Conservation (phyloP, 2,329 filamentous ascomycete genomes). For the Bertia moriformis region DNA sequence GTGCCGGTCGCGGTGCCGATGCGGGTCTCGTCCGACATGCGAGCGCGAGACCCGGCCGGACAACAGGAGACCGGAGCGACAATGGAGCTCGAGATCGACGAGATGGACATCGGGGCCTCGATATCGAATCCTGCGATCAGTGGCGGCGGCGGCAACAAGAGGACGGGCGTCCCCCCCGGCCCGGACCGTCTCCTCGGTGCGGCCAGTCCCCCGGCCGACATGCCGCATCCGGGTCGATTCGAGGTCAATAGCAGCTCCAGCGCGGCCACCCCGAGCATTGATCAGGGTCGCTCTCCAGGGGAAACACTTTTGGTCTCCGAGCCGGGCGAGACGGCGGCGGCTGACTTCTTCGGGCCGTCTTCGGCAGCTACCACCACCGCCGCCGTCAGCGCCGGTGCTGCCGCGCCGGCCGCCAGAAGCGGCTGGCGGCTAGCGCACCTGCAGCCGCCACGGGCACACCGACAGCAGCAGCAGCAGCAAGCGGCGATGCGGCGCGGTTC, state of each 20-base stretch:
- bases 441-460: conserved; percentile 9
- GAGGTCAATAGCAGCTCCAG: conserved; percentile 46
- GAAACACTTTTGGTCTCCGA: too few species aligned
- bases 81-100: too few species aligned
- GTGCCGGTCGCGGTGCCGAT: conserved; percentile 88
- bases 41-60: conserved; percentile 40
- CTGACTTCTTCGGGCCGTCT: not conserved
- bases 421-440: conserved; percentile 22
- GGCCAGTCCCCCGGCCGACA: conserved; percentile 42
- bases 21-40: conserved; percentile 63
- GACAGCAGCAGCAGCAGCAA: conserved; percentile 29
- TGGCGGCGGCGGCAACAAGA: conserved; percentile 20
- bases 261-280: conserved; percentile 25
- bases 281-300: conserved; percentile 21
- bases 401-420: not conserved
- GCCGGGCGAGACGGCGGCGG: conserved; percentile 16
- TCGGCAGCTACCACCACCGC: not conserved
- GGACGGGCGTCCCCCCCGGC: conserved; percentile 17
- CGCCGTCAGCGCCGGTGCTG: too few species aligned
- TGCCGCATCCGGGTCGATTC: conserved; percentile 65
- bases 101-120: conserved; percentile 72
- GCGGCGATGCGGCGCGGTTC: conserved; percentile 40
- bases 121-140: conserved; percentile 1
- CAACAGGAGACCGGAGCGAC: too few species aligned
- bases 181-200: conserved; percentile 59